Evolutionary conservation across 2,329 filamentous ascomycete species (phyloP).

Genomic region (Lachnellula willkommii): DNA sequence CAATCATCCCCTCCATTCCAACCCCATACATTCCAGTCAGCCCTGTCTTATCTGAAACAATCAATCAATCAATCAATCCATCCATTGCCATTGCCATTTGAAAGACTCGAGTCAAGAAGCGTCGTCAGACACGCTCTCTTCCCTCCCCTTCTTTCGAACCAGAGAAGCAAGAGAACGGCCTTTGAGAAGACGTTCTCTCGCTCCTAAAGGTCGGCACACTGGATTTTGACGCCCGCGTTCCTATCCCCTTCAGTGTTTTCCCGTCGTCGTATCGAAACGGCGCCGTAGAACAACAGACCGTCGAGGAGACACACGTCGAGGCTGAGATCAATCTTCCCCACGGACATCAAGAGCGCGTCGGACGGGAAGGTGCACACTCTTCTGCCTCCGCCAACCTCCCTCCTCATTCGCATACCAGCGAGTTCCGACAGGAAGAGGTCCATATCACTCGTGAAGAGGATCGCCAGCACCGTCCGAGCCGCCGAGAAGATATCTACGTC

Average conservation of each 20-base stretch:
- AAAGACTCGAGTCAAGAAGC: conserved; percentile 25
- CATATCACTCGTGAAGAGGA: conserved; percentile 73
- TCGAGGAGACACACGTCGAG: conserved; percentile 72
- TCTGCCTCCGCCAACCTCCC: conserved; percentile 61
- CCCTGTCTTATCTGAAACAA: background rate
- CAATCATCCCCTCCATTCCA: conserved; percentile 2
- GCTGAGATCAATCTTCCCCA: conserved; percentile 69
- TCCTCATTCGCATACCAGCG: conserved; percentile 52
- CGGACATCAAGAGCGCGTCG: conserved; percentile 66
- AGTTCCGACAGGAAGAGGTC: conserved; percentile 69
- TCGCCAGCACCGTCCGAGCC: conserved; percentile 66
- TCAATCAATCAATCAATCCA: conserved; percentile 1
- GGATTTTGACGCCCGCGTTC: conserved; percentile 99
- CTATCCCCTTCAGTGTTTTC: conserved; percentile 99
- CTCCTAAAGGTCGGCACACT: conserved; percentile 83
- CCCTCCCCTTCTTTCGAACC: conserved; percentile 43
- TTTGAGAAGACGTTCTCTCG: conserved; percentile 65
- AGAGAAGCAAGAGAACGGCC: conserved; percentile 59
- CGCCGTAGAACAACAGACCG: conserved; percentile 54
- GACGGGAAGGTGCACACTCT: conserved; percentile 96
- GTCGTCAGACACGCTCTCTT: conserved; percentile 30
- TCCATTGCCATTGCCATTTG: conserved; percentile 6
- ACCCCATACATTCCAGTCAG: conserved; percentile 3
- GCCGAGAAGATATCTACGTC: conserved; percentile 48
- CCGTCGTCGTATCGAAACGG: conserved; percentile 85